Evolutionary conservation across 2,329 filamentous ascomycete species (phyloP), one percentile per base, ranked within the genome.

Genomic region (Gliomastix tumulicola): DNA sequence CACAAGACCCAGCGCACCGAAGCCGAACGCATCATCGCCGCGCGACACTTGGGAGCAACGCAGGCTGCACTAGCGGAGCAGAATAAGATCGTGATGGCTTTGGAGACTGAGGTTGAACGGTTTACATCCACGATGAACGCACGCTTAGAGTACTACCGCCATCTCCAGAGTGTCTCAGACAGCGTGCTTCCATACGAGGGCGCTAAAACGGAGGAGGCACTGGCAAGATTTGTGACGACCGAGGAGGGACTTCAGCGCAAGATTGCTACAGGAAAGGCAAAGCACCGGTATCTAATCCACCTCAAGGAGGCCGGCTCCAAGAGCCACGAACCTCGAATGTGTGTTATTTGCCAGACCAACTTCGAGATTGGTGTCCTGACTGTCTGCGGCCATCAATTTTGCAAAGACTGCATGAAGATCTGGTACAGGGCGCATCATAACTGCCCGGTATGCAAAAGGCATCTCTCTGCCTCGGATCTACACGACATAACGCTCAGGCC

Each of bases 131-230:
- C 83, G 1, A 89, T 94, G 78, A 97, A 97, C 50, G 71, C 79
- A 25, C 81, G 92, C 12, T 63, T 96, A 1, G 88, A 92, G 39
- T 97, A 88, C 54, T 97, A 97, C 54, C 79, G 83, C 6, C 88
- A 96, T 51, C 69, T 97, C 10, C 92, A 97, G 53, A 75, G 78
- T 19, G 79, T 97, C n/a, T 96, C 89, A 0, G 90, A 97, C 53
- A 86, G 79, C 15, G 87, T 97, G 0, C 74, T 76, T 6, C 81
- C 84, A 2, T 85, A 84, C 38, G 81, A 88, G 39, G 80, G 82
- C 10, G 49, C 75, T 11, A 66, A 65, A 3, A 64, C 82, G 10
- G 72, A 84, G 30, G 55, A 63, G 10, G 49, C 47, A 7, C 62
- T 76, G 18, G 38, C 45, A 15, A 52, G 41, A 34, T 47, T 63